These are phyloP conservation scores for Dichotomocladium elegans DNA, from an alignment of 371 early-diverging fungal genomes.

Conservation along the genomic window DNA sequence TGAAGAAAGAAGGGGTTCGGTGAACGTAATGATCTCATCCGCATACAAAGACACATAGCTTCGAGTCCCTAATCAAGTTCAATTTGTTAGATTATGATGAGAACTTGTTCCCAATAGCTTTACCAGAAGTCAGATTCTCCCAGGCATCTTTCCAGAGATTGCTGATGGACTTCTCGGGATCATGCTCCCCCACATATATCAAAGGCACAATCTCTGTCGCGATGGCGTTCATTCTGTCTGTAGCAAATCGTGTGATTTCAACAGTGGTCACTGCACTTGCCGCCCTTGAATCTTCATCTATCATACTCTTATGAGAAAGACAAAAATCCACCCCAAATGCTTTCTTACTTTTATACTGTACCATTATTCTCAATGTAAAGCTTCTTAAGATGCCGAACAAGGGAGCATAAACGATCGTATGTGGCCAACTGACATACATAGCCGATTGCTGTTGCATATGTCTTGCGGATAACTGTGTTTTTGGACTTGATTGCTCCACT, in stretches of 20 bases:
- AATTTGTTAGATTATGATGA: not conserved
- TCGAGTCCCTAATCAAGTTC: slow-evolving; percentile 38
- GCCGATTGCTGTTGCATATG: slow-evolving; percentile 83
- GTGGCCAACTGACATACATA: slow-evolving; percentile 68
- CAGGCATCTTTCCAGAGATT: slow-evolving; percentile 77
- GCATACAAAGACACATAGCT: slow-evolving; percentile 58
- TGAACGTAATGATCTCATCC: slow-evolving; percentile 58
- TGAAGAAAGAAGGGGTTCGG: slow-evolving; percentile 53
- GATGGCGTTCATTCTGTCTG: slow-evolving; percentile 59
- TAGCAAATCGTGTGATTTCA: slow-evolving; percentile 77
- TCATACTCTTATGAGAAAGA: not conserved
- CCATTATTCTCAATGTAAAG: slow-evolving; percentile 71
- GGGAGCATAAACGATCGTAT: slow-evolving; percentile 54
- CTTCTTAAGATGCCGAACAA: slow-evolving; percentile 66
- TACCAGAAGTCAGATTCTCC: slow-evolving; percentile 79
- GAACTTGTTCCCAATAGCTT: not conserved
- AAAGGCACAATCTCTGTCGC: slow-evolving; percentile 69
- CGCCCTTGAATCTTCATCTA: slow-evolving; percentile 74
- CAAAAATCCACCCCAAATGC: not conserved
- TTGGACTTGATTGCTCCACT: slow-evolving; percentile 74
- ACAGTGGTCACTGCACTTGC: slow-evolving; percentile 68
- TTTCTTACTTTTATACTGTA: slow-evolving; percentile 9
- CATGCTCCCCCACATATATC: slow-evolving; percentile 73
- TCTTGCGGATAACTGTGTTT: slow-evolving; percentile 77
- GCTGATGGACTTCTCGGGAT: slow-evolving; percentile 54